Evolutionary conservation across 305 asterid genomes (phyloP).

Genomic region (Solanum hybrid): DNA sequence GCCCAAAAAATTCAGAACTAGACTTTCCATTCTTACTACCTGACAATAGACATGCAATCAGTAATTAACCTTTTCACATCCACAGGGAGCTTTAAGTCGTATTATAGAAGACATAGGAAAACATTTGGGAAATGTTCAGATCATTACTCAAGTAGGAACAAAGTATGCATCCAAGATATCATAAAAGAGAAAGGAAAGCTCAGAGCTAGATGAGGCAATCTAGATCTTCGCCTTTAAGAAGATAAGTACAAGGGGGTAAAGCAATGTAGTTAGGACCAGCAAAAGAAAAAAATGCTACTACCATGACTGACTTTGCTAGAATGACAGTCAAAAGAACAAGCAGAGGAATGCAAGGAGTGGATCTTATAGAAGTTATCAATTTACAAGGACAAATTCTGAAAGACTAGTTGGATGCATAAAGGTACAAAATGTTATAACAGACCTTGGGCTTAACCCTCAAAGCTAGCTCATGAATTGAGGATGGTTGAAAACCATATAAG

Average conservation of each 20-base stretch:
- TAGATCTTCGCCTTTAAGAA: background rate
- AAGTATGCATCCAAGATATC: background rate
- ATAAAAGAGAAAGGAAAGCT: background rate
- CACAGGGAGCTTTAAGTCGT: background rate
- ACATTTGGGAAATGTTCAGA: background rate
- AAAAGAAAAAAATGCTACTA: background rate
- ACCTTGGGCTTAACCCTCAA: background rate
- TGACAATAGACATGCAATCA: constrained; percentile 14
- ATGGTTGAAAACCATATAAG: background rate
- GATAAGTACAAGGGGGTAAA: background rate
- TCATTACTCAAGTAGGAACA: background rate
- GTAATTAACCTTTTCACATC: background rate
- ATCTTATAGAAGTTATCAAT: background rate
- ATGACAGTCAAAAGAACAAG: background rate
- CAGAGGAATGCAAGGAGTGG: background rate
- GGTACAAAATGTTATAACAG: background rate
- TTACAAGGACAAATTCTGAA: background rate
- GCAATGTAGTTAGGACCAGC: background rate
- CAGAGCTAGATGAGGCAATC: background rate
- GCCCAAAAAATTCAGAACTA: constrained; percentile 40
- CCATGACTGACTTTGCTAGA: background rate
- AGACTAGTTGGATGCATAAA: background rate
- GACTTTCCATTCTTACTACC: constrained; percentile 69
- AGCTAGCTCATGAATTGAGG: background rate
- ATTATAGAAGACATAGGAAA: background rate